Evolutionary conservation across 441 rosid genomes (phyloP).

Genomic region (Erodium chrysanthum): DNA sequence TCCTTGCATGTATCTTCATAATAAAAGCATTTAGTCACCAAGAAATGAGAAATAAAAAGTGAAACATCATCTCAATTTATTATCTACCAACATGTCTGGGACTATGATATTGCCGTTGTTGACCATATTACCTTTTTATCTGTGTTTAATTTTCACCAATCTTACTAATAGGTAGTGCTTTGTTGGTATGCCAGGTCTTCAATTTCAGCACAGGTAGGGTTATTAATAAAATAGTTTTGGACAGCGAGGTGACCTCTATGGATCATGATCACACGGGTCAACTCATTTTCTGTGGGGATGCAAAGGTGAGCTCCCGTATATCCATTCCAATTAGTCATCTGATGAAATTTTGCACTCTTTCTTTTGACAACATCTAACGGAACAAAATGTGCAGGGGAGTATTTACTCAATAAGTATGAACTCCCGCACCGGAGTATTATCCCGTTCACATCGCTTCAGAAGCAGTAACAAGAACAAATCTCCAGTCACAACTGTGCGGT

Average conservation of each 20-base stretch:
- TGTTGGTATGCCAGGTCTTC: neutral
- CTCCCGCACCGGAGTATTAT: constrained; percentile 64
- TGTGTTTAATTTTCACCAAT: neutral
- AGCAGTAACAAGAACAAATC: constrained; percentile 59
- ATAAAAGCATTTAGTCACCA: neutral
- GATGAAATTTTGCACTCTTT: neutral
- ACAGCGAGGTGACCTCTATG: constrained; percentile 32
- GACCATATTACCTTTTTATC: neutral
- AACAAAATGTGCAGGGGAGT: constrained; percentile 48
- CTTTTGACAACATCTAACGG: constrained; percentile 11
- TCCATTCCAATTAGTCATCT: neutral
- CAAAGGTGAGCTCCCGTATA: constrained; percentile 37
- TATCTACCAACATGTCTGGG: too few relatives aligned
- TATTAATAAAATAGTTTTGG: neutral
- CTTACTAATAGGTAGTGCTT: neutral
- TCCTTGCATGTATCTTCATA: neutral
- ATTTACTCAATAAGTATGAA: constrained; percentile 72
- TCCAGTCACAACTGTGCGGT: constrained; percentile 73
- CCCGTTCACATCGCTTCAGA: constrained; percentile 71
- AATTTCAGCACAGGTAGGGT: constrained; percentile 6
- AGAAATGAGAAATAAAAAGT: neutral
- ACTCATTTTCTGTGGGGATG: constrained; percentile 86
- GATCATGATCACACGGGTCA: constrained; percentile 97
- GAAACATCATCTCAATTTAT: too few relatives aligned
- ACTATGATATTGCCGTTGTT: neutral